Evolutionary conservation across 148 eudicot species (phyloP).

Genomic region (Camellia lanceoleosa): DNA sequence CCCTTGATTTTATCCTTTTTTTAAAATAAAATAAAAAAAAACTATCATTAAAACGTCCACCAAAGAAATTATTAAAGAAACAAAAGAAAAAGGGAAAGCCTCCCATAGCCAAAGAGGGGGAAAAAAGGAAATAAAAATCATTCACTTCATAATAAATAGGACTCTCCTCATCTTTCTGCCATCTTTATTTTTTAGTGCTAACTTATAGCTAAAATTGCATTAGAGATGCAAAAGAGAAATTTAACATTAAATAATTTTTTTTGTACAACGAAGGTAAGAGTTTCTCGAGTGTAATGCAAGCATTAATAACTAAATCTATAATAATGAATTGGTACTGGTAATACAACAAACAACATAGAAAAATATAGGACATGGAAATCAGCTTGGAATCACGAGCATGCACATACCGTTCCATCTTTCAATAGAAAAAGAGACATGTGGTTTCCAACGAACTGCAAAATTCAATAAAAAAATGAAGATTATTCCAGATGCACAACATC

Average conservation of each 20-base stretch:
- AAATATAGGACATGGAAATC: not conserved
- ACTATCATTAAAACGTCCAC: too few relatives aligned
- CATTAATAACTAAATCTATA: not conserved
- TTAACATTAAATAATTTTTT: not conserved
- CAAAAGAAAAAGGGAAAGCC: too few relatives aligned
- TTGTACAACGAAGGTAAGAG: not conserved
- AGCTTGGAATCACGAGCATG: conserved; percentile 1
- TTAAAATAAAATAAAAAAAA: too few relatives aligned
- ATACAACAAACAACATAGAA: not conserved
- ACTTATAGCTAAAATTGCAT: not conserved
- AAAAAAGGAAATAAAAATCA: not conserved
- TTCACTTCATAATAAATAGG: not conserved
- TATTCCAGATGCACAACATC: not conserved
- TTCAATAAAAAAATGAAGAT: conserved; percentile 11
- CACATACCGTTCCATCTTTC: conserved; percentile 63
- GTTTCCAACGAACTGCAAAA: conserved; percentile 80
- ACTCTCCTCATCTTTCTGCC: not conserved
- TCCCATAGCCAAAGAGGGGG: too few relatives aligned
- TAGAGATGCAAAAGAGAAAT: not conserved
- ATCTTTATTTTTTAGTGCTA: not conserved
- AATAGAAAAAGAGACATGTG: conserved; percentile 69
- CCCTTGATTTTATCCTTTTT: too few relatives aligned
- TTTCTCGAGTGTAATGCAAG: not conserved
- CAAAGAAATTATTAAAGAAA: too few relatives aligned
- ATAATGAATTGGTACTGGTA: not conserved